phyloP scores from a whole-genome alignment of 2,329 filamentous ascomycete genomes.

The Ascochyta koolunga region DNA sequence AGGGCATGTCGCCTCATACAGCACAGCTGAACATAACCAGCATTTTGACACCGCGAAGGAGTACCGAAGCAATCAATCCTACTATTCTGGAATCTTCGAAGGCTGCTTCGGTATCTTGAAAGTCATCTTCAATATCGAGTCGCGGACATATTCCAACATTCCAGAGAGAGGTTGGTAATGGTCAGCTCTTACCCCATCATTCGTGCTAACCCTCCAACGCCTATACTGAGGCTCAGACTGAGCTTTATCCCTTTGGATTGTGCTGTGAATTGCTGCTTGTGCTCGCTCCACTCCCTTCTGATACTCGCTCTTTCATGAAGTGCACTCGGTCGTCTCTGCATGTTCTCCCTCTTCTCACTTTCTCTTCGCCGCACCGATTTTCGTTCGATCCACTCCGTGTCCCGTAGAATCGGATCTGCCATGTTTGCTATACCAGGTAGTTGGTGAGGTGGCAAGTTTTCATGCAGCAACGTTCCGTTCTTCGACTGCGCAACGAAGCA shows the following conservation, averaged over 20 bases:
- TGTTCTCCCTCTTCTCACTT: conserved; percentile 4
- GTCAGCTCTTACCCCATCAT: conserved; percentile 24
- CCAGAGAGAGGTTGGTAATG: too few relatives aligned
- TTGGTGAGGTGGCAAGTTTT: conserved; percentile 37
- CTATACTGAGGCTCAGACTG: conserved; percentile 39
- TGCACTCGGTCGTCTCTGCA: conserved; percentile 17
- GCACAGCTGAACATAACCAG: too few relatives aligned
- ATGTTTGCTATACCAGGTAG: conserved; percentile 26
- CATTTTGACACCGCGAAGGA: too few relatives aligned
- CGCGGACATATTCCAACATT: too few relatives aligned
- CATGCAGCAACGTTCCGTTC: conserved; percentile 31
- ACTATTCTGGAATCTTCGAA: too few relatives aligned
- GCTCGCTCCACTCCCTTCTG: conserved; percentile 36
- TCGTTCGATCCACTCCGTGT: conserved; percentile 18
- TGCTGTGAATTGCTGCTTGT: conserved; percentile 31
- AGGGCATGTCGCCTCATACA: neutral
- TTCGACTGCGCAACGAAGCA: conserved; percentile 33
- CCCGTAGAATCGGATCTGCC: conserved; percentile 25
- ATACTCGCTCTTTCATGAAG: conserved; percentile 32
- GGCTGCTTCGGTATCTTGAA: too few relatives aligned
- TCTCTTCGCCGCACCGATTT: conserved; percentile 1
- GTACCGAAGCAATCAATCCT: too few relatives aligned
- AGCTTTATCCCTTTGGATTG: conserved; percentile 36
- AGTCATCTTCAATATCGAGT: too few relatives aligned
- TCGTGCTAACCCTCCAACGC: conserved; percentile 30